Percentiles rank a stretch among this genome's conserved stretches.
phyloP scores from a whole-genome alignment of 2,329 filamentous ascomycete genomes.

The Emmonsiellopsis sp. region DNA sequence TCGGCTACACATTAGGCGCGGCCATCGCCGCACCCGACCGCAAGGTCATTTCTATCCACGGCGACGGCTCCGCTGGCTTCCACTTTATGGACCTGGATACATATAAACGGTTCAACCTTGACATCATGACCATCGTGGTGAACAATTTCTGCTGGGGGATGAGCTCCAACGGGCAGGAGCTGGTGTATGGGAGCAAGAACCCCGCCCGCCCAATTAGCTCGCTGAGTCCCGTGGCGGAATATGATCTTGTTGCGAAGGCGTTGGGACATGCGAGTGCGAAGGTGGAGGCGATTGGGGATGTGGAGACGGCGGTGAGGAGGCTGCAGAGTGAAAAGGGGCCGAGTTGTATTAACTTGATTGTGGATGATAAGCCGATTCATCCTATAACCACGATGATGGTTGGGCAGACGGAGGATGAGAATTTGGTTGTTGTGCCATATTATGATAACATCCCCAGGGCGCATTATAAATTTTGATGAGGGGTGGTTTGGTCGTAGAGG shows the following conservation, averaged over 20 bases:
- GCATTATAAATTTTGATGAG: neutral
- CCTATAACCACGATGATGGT: constrained; percentile 27
- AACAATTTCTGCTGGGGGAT: neutral
- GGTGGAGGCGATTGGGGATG: neutral
- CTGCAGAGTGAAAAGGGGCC: neutral
- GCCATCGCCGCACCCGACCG: neutral
- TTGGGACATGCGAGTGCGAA: neutral
- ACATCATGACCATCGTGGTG: neutral
- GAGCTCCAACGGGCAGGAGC: neutral
- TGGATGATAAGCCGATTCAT: neutral
- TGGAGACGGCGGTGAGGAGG: neutral
- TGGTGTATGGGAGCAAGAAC: neutral
- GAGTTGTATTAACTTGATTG: neutral
- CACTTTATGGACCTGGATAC: neutral
- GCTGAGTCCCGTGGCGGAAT: neutral
- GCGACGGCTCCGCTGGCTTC: neutral
- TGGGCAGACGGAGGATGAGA: constrained; percentile 31
- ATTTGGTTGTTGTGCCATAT: constrained; percentile 41
- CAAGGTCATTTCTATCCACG: neutral
- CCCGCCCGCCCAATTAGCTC: neutral
- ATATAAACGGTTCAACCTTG: neutral
- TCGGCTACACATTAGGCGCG: neutral
- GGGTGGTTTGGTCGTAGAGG: neutral
- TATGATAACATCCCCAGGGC: constrained; percentile 38
- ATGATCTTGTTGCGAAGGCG: neutral